Base-by-base conservation (phyloP, 495 filamentous ascomycete species). In the Penicillium simplicissimum region DNA sequence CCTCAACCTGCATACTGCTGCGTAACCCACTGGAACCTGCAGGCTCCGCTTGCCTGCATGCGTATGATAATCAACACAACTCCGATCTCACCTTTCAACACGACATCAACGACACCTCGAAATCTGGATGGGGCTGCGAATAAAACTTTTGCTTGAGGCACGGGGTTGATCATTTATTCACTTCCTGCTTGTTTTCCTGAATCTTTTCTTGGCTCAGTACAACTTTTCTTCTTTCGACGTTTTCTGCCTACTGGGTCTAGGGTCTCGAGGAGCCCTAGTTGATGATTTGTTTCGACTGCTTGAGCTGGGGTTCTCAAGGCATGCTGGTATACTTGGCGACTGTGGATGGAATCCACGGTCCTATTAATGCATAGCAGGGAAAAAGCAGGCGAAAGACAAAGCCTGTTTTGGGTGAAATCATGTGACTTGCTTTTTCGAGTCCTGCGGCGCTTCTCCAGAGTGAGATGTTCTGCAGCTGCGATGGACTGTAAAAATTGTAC, bases 401-500 rank as follows among this genome's bases (percentile, higher is more conserved):
- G 60, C 21, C 51, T 48, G 15, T 38, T 35, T 35, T 19, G 33
- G 31, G 51, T 36, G 51, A 35, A 34, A 47, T 47, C 36, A 19
- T 14, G 28, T 52, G 52, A 54, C 21, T 54, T 51, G 48, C 28
- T 51, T 51, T 60, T 36, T 5, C 40, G 25, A 43, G 11, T 25
- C 23, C 13, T 23, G 52, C 21, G 10, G 34, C 35, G 17, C 34
- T 47, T 34, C n/a, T 58, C 51, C 31, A 10, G 21, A 33, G 15
- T 17, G n/a, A 17, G 37, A 34, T 14, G n/a, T n/a, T n/a, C 8
- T 4, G 55, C 38, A 11, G 40, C 36, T 34, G 56, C 52, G 23
- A 61, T 47, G 15, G 52, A 19, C 8, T 62, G 55, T 56, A 57
- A 59, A 62, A 62, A 61, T 47, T 71, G 69, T 71, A 71, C 59